Base-by-base conservation (phyloP, 176 grass and related monocot genomes). In the Ampelocalamus luodianensis region DNA sequence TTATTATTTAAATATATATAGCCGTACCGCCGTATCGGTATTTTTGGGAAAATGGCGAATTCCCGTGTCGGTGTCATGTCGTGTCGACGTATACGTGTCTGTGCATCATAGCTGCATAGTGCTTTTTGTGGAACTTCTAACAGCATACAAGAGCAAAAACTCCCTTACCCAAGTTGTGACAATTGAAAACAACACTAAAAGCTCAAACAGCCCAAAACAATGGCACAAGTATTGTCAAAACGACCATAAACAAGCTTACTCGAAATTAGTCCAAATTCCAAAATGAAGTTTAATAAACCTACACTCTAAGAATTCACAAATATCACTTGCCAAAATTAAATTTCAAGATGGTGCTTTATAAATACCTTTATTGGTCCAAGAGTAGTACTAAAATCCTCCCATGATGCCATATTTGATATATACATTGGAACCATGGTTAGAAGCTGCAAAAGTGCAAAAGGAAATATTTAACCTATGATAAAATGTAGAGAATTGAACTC, bases 311-410 rank as follows among this genome's bases (percentile, higher is more conserved):
- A 84, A 76, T 46, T 68, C 63, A 69, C 53, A 24, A 51, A 56
- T 40, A 64, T 17, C 9, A 53, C n/a, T 40, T 36, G 43, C 53
- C 3, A 46, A 51, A 87, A 71, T 62, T 64, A 72, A 77, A 65
- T 55, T 71, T 65, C 8, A 29, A 55, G 74, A 64, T 69, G 34
- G 8, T 78, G 32, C 5, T 53, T 65, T 39, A 65, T 58, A 53
- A 68, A 40, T 80, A 88, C 86, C 80, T 88, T 78, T 26, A 53
- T 17, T 71, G 44, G 27, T 83, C 54, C 44, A 78, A 65, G 42
- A 50, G 43, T 34, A 48, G 40, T 22, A 78, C 54, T 63, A 55
- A 58, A 26, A 65, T 78, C 26, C 43, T 50, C 44, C 44, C 5
- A 24, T n/a, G 26, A 24, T 36, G 11, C 23, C 58, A 68, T 60